Percentiles rank a stretch among this genome's conserved stretches.
phyloP scores from a whole-genome alignment of 2,329 filamentous ascomycete genomes.

The Elsinoe fawcettii region DNA sequence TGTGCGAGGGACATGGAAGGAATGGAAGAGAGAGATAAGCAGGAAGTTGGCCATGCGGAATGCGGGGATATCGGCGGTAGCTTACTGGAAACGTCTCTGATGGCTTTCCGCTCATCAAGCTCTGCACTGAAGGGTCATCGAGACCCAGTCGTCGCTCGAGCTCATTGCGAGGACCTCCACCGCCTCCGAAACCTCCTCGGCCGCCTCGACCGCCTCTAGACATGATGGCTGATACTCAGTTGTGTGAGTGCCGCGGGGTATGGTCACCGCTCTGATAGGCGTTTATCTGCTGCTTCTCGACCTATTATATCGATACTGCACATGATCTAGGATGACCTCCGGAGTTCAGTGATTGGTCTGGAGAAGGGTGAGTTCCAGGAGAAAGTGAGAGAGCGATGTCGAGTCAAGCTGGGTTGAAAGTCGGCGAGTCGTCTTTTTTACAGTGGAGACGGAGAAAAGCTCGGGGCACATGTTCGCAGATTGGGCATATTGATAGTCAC shows the following conservation, averaged over 20 bases:
- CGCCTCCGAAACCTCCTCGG: constrained; percentile 27
- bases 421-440: constrained; percentile 8
- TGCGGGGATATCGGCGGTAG: constrained; percentile 17
- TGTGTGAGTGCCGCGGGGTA: background rate
- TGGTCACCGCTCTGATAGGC: background rate
- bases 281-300: background rate
- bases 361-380: background rate
- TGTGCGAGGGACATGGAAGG: background rate
- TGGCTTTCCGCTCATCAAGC: constrained; percentile 29
- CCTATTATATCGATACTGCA: background rate
- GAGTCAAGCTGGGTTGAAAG: background rate
- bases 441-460: constrained; percentile 5
- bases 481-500: background rate
- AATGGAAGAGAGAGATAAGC: constrained; percentile 3
- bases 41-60: background rate
- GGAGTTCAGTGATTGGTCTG: background rate
- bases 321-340: background rate
- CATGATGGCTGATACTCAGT: constrained; percentile 19
- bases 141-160: constrained; percentile 31
- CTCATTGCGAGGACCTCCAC: constrained; percentile 27
- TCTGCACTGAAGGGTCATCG: constrained; percentile 31
- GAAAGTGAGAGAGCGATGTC: background rate
- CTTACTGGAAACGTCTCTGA: constrained; percentile 36
- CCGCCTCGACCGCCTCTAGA: constrained; percentile 27
- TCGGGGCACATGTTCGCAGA: constrained; percentile 7